Percentiles rank a stretch among this genome's conserved stretches.
phyloP scores from a whole-genome alignment of 2,329 filamentous ascomycete genomes.

The Aspergillus puulaauensis region DNA sequence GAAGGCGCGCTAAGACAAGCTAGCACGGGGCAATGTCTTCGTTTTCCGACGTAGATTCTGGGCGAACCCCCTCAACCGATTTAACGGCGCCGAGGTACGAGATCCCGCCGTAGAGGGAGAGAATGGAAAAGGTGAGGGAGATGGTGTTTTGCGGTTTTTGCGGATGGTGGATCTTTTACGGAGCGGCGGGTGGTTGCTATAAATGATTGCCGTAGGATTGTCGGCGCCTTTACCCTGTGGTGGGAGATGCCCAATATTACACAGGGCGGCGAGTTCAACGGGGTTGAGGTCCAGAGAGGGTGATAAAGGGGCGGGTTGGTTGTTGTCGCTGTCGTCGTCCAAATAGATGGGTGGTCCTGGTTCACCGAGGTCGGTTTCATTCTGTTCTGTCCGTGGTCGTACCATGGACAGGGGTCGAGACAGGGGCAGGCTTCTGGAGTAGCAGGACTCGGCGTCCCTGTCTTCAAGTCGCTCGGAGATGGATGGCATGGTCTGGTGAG shows the following conservation, averaged over 20 bases:
- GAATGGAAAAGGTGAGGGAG: neutral
- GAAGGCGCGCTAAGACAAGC: conserved; percentile 1
- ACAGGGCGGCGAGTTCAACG: conserved; percentile 2
- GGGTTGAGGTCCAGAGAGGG: neutral
- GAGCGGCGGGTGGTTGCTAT: conserved; percentile 7
- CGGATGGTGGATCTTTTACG: conserved; percentile 3
- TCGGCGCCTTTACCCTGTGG: conserved; percentile 6
- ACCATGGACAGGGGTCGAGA: conserved; percentile 18
- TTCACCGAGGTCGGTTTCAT: conserved; percentile 31
- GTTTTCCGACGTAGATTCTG: conserved; percentile 7
- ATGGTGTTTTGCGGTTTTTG: neutral
- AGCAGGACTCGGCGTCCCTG: conserved; percentile 13
- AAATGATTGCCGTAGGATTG: conserved; percentile 10
- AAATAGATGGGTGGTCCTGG: conserved; percentile 19
- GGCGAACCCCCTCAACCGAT: conserved; percentile 6
- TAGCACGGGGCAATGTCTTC: conserved; percentile 4
- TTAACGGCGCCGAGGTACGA: neutral
- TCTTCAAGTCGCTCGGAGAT: conserved; percentile 26
- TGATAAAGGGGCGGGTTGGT: neutral
- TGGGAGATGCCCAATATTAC: conserved; percentile 1
- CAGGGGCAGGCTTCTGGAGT: conserved; percentile 11
- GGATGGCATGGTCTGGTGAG: conserved; percentile 25
- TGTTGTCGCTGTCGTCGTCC: neutral
- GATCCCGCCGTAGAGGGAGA: neutral
- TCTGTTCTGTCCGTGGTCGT: conserved; percentile 18